Base-by-base conservation (phyloP, 768 basidiomycete genomes). In the Phlegmacium glaucopus region DNA sequence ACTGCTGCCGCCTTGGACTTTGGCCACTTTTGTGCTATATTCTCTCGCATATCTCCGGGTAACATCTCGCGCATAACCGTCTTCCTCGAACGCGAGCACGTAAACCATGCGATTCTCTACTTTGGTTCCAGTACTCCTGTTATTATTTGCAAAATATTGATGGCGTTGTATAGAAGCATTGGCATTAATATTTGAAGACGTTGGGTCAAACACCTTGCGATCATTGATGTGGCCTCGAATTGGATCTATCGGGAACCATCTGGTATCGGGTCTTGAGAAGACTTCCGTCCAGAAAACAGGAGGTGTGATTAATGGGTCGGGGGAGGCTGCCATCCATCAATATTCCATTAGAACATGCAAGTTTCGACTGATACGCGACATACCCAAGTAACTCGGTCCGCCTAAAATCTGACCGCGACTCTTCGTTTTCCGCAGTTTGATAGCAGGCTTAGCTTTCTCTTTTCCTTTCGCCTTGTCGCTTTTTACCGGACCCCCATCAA, bases 271-370 rank as follows among this genome's bases (percentile, higher is more conserved):
- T 16, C 90, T 83, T 7, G 92, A 94, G 68, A 94, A 99, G 0
- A 96, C 90, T 66, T 99, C 96, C 0, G 89, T 90, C 96, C 96
- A 99, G 65, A 94, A 91, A 4, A 94, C 85, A 1, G 95, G 94
- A 3, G 92, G 85, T 9, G 82, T 83, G 44, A 53, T 74, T 30
- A 67, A 70, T 42, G 85, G 85, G 65, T 88, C 79, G 40, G 74
- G 68, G 6, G 68, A 60, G 25, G 52, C 69, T 74, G 47, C 3
- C 29, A 22, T 26, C 22, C 7, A 45, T 35, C 29, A 13, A 39
- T 53, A 22, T 43, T 49, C 47, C 22, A 27, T 6, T 22, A 13
- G 30, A 16, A 28, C 9, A 40, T 36, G 43, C 8, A 17, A 42
- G 28, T 34, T 17, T 38, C 25, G 37, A 28, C 16, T 12, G 13